Evolutionary conservation across 495 filamentous ascomycete genomes (phyloP), one percentile per base, ranked within the genome.

Genomic region (Massariosphaeria phaeospora): DNA sequence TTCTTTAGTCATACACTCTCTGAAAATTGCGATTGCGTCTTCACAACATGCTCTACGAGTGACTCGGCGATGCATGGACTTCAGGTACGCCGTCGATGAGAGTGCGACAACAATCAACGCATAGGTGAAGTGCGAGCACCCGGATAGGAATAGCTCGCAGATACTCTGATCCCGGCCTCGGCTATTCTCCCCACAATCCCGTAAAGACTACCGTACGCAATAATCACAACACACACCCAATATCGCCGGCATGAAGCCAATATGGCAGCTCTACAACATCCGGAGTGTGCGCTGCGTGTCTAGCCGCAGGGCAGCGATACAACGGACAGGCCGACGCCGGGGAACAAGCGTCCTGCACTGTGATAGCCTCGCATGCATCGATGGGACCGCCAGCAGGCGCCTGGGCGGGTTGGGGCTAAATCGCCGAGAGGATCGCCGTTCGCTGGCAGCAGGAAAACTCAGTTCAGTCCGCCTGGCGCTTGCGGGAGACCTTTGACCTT

Each of bases 101-200:
- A n/a, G n/a, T n/a, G n/a, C n/a, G 40, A 23, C 40, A 44, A 23
- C 40, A 44, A 44, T 21, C 36, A 10, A 21, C 7, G 23, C 13
- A n/a, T 7, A 23, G 20, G 30, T 49, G 46, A 49, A 25, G 46
- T 49, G 8, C 46, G 25, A 23, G 29, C 38, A 13, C 46, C 38
- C 9, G 25, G 12, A 30, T 17, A 9, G 43, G 43, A 3, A 47
- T 47, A 33, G 46, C 35, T 17, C n/a, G 17, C 34, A 7, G 40
- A 52, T 41, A 41, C 30, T 52, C 34, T 13, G 36, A 17, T n/a
- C 46, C 46, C 25, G 29, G 35, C 5, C 36, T 52, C 48, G 48
- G 48, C 24, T 52, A 52, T 52, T 23, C 30, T 41, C 35, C 48
- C 35, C 48, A 38, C 21, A 38, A 40, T 30, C 20, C 35, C n/a